Evolutionary conservation across 148 eudicot species (phyloP), one percentile per base, ranked within the genome.

Genomic region (Chenopodium formosanum): DNA sequence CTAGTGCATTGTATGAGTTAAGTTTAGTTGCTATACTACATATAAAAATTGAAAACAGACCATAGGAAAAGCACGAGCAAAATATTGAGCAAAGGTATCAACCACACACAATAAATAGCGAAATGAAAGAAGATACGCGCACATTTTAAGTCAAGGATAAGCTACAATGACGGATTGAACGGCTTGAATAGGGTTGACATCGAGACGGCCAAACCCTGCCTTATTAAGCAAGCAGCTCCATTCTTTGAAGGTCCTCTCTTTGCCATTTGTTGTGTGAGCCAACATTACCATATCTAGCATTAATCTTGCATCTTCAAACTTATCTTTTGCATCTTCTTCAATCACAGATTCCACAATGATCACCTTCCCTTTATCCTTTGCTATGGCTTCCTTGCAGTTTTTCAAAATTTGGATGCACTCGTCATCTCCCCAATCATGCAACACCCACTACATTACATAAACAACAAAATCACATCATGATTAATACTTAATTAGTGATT

Each of bases 341-440:
- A 94, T 17, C n/a, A 94, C 90, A 0, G 90, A 91, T 72, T 94
- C 98, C 4, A 88, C 85, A 12, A 94, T 91, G 1, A 89, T 87
- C 68, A 93, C 90, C 84, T 90, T 93, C 27, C 94, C 95, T 70
- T 79, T 87, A 74, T 85, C 88, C 8, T 82, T 53, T 8, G 89
- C 78, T 73, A 91, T 87, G 9, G 94, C 93, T 50, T 93, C 89
- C 77, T 73, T 85, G 73, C 95, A 91, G 1, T 85, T 87, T 70
- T 74, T 88, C 62, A 93, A 70, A 16, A 90, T 88, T 0, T 83
- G 27, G 58, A 93, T 87, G 89, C 97, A 93, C 76, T 91, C 91
- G 0, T 91, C 91, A 68, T 93, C 95, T 2, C 86, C 91, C 98
- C 98, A 94, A 23, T 94, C 98, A 37, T 94, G 98, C 67, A 94